Conservation (phyloP, 768 basidiomycete species). For the Tulasnella calospora region DNA sequence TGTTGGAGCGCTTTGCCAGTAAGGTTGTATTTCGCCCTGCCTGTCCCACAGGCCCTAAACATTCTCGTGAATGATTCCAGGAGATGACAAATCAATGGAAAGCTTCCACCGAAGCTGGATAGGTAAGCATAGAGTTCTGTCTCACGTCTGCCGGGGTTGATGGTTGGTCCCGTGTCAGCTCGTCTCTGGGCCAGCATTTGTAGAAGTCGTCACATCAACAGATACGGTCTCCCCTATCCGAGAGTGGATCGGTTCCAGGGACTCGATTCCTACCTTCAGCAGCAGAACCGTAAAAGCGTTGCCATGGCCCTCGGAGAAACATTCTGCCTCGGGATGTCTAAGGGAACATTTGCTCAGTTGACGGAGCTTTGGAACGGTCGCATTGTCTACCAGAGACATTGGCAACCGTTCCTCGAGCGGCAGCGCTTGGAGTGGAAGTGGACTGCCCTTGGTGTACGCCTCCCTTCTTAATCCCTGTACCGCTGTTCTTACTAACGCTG, state of each 20-base stretch:
- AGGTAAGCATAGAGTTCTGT: neutral
- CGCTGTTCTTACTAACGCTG: neutral
- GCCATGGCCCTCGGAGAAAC: neutral
- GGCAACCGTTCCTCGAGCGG: conserved; percentile 7
- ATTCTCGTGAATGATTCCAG: neutral
- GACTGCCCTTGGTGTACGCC: neutral
- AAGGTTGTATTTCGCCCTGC: neutral
- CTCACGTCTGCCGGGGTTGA: neutral
- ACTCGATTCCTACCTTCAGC: neutral
- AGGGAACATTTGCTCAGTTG: neutral
- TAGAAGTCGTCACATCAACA: conserved; percentile 10
- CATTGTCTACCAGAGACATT: conserved; percentile 13
- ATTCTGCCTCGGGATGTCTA: neutral
- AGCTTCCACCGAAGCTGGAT: neutral
- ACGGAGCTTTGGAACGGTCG: conserved; percentile 5
- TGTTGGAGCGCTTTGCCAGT: neutral
- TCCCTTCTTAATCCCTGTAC: neutral
- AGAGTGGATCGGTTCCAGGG: conserved; percentile 8
- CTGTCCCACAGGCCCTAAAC: neutral
- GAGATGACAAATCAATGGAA: neutral
- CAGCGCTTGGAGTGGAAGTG: neutral
- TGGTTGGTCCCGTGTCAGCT: neutral
- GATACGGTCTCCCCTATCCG: neutral
- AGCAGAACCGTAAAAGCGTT: neutral
- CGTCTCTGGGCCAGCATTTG: neutral